These are phyloP conservation scores for Gossypium longicalyx DNA, from an alignment of 345 rosid genomes.

Conservation along the genomic window DNA sequence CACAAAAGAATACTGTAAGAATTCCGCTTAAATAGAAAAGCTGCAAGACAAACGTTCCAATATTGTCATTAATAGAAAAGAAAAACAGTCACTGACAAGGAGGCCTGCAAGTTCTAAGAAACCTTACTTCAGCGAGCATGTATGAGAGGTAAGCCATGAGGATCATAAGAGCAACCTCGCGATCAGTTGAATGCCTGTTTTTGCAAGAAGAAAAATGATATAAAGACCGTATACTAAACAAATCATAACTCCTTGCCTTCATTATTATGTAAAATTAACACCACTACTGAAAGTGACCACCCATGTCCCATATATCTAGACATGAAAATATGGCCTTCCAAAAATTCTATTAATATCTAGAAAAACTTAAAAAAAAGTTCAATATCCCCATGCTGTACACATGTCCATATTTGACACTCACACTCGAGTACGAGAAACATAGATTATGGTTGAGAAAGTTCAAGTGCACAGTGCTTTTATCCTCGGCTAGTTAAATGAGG, in stretches of 20 bases:
- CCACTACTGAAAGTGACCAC: too few species aligned
- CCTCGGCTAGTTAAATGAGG: background rate
- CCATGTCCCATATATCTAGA: background rate
- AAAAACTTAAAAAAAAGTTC: background rate
- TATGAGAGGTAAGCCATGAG: slow-evolving; percentile 92
- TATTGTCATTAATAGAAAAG: background rate
- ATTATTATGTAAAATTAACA: too few species aligned
- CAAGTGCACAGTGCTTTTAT: background rate
- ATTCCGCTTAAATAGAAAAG: slow-evolving; percentile 78
- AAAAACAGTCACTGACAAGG: slow-evolving; percentile 9
- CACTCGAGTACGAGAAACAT: background rate
- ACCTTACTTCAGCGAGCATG: slow-evolving; percentile 79
- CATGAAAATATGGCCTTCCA: background rate
- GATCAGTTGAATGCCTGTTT: slow-evolving; percentile 80
- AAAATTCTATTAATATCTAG: background rate
- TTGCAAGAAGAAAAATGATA: slow-evolving; percentile 17
- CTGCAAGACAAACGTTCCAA: slow-evolving; percentile 39
- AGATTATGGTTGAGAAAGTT: background rate
- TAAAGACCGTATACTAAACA: background rate
- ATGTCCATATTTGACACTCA: background rate
- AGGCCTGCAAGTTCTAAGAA: slow-evolving; percentile 14
- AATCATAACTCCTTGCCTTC: too few species aligned
- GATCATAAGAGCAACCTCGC: slow-evolving; percentile 95
- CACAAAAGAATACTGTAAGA: slow-evolving; percentile 93
- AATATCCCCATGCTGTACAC: background rate